Percentiles rank a stretch among this genome's conserved stretches.
Evolutionary conservation across 495 filamentous ascomycete genomes (phyloP).

Genomic region (Talaromyces nanjingensis): DNA sequence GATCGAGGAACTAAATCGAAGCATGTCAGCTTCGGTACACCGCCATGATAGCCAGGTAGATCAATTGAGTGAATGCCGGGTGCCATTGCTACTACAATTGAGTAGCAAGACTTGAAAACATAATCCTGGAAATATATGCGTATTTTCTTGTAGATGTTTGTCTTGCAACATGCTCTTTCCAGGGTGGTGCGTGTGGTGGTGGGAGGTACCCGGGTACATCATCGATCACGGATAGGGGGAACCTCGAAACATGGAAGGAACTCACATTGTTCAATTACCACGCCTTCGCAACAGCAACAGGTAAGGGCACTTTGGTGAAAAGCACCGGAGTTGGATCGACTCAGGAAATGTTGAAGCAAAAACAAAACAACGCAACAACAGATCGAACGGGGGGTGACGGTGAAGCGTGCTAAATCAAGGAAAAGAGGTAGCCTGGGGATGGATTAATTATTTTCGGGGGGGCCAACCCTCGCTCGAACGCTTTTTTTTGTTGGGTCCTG

Average conservation of each 20-base stretch:
- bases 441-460: background rate
- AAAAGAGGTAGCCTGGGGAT: slow-evolving; percentile 1
- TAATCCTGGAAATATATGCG: background rate
- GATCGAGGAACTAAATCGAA: background rate
- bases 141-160: background rate
- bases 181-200: background rate
- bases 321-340: background rate
- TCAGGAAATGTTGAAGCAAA: background rate
- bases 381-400: background rate
- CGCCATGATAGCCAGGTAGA: background rate
- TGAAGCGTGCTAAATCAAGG: background rate
- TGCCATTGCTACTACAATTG: background rate
- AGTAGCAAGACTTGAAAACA: background rate
- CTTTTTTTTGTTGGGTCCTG: background rate
- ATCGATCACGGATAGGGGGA: background rate
- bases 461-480: background rate
- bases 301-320: slow-evolving; percentile 1
- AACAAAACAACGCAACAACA: background rate
- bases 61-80: background rate
- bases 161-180: background rate
- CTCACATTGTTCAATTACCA: background rate
- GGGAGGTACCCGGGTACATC: background rate
- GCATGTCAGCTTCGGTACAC: background rate
- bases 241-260: background rate
- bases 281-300: background rate